phyloP scores from a whole-genome alignment of 148 eudicot genomes.

The Selenicereus undatus region DNA sequence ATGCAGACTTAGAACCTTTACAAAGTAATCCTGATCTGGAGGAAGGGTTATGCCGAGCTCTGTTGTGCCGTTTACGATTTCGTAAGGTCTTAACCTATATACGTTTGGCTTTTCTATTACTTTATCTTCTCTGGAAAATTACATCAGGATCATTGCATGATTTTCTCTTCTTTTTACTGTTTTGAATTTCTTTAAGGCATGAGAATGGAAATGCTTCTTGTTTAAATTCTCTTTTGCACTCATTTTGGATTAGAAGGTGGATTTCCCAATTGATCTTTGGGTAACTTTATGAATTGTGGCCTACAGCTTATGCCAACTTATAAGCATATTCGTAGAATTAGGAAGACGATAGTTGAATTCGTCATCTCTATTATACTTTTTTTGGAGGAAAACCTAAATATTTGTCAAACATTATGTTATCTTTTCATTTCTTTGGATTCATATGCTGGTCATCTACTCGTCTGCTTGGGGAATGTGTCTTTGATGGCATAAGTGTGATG shows the following conservation, averaged over 20 bases:
- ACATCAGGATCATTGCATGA: too few relatives aligned
- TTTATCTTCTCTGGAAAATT: background rate
- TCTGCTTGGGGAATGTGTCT: too few relatives aligned
- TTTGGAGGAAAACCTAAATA: background rate
- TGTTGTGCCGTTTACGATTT: constrained; percentile 95
- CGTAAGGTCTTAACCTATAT: constrained; percentile 89
- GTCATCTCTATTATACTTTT: background rate
- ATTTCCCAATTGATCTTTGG: background rate
- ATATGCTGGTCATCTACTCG: background rate
- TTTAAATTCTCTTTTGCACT: background rate
- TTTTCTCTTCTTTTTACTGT: background rate
- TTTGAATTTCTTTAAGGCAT: background rate
- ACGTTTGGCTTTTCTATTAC: constrained; percentile 13
- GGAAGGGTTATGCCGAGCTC: constrained; percentile 87
- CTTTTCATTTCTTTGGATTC: background rate
- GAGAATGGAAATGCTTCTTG: background rate
- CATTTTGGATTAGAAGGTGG: background rate
- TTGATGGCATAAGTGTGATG: too few relatives aligned
- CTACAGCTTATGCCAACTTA: background rate
- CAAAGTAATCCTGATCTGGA: constrained; percentile 75
- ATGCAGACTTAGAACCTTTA: constrained; percentile 83
- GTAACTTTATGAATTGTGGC: background rate
- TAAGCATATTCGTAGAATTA: background rate
- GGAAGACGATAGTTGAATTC: background rate
- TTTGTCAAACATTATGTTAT: background rate